Evolutionary conservation across 73 alveolate genomes (phyloP), one percentile per base, ranked within the genome.

Genomic region (Stentor coeruleus): DNA sequence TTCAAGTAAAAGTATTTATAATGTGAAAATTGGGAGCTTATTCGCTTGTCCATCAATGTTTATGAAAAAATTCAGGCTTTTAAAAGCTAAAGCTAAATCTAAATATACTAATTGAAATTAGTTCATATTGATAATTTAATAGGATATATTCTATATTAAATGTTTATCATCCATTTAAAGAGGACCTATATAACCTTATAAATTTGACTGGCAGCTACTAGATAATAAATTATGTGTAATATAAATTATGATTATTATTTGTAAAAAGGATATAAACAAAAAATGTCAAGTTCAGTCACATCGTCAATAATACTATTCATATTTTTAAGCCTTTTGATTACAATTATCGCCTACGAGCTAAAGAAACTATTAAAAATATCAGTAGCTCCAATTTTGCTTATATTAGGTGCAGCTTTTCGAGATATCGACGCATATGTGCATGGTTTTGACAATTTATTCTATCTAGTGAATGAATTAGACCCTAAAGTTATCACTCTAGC

Each of bases 371-470:
- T 66, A 20, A 20, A 66, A 20, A 31, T 66, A 37, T 31, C 79
- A 20, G 79, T 66, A 2, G n/a, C 79, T 20, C 79, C 79, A 28
- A 11, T 20, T 31, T 66, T 66, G 79, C 79, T 66, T 11, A 40
- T 66, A 0, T 66, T 66, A 28, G 79, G 79, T 20, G 37, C 79
- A 14, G 20, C 33, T 20, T 20, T 31, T 0, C n/a, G 79, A 31
- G 79, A 20, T 66, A 33, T 66, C 11, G 79, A 31, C 40, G 14
- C 79, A 1, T 66, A 26, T 33, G n/a, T 66, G n/a, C 40, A 31
- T 20, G 79, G 37, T 26, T 66, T 66, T 20, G 79, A 31, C n/a
- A 26, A 20, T 26, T 11, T 31, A 33, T 20, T 66, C n/a, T 20
- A 20, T 28, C 14, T 66, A 40, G 40, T 66, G n/a, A 31, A 66